Evolutionary conservation across 371 early-diverging fungal genomes (phyloP).

Genomic region (Circinella umbellata): DNA sequence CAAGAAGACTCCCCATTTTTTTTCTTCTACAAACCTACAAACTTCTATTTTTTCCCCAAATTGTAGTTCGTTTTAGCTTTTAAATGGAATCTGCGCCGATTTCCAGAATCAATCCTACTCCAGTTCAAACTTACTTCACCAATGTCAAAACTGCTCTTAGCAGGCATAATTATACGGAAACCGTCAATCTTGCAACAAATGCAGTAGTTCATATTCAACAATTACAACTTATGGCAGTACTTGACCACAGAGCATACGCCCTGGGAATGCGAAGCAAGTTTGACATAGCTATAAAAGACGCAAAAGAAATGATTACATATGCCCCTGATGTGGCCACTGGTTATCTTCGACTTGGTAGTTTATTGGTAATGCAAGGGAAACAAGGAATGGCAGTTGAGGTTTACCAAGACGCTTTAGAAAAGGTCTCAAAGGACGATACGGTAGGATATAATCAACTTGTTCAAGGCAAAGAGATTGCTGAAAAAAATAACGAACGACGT

Average conservation of each 20-base stretch:
- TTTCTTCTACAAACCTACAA: not conserved
- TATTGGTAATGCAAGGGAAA: conserved; percentile 14
- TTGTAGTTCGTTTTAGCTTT: not conserved
- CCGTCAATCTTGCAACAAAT: not conserved
- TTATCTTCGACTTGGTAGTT: conserved; percentile 10
- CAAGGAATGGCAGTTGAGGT: conserved; percentile 1
- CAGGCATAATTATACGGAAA: not conserved
- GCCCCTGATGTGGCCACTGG: conserved; percentile 7
- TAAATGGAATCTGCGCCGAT: conserved; percentile 2
- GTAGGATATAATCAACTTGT: not conserved
- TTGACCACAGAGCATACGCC: conserved; percentile 3
- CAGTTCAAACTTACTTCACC: not conserved
- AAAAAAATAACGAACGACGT: not conserved
- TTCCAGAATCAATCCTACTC: not conserved
- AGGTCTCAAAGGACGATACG: not conserved
- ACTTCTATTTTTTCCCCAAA: not conserved
- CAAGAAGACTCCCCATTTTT: not conserved
- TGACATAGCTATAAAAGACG: conserved; percentile 8
- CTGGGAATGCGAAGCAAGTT: not conserved
- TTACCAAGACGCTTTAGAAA: conserved; percentile 4
- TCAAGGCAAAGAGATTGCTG: not conserved
- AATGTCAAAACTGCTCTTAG: conserved; percentile 1
- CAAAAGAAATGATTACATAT: conserved; percentile 3
- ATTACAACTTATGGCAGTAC: not conserved
- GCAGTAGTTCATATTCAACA: not conserved